phyloP scores from a whole-genome alignment of 2,329 filamentous ascomycete species.

The Colletotrichum liriopes region DNA sequence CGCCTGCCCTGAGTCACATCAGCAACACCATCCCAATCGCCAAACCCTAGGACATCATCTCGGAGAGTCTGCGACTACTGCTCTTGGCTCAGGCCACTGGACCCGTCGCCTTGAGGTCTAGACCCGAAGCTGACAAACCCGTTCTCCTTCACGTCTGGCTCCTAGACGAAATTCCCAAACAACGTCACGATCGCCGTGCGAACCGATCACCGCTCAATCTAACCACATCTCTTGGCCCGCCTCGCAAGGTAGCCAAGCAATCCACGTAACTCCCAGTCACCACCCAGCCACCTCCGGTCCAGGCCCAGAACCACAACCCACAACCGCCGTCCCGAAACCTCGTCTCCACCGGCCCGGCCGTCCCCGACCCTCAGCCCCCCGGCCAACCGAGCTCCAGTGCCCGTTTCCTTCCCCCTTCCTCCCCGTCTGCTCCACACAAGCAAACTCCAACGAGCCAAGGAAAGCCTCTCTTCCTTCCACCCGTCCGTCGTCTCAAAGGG shows the following conservation, averaged over 20 bases:
- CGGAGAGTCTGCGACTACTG: not conserved
- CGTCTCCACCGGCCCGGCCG: not conserved
- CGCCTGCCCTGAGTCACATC: not conserved
- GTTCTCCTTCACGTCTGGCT: not conserved
- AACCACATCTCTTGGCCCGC: not conserved
- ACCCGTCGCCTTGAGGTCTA: not conserved
- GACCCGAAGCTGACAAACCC: not conserved
- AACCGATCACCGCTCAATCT: not conserved
- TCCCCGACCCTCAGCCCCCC: not conserved
- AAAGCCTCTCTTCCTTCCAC: not conserved
- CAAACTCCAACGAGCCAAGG: not conserved
- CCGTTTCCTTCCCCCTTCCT: not conserved
- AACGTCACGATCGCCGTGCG: not conserved
- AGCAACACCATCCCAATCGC: not conserved
- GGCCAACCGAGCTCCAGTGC: not conserved
- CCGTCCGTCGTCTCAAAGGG: not conserved
- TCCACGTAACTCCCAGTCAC: not conserved
- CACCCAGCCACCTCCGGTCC: not conserved
- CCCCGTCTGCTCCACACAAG: not conserved
- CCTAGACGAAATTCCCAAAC: not conserved
- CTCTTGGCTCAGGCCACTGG: not conserved
- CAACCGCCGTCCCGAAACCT: not conserved
- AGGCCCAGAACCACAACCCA: not conserved
- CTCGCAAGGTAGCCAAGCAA: not conserved
- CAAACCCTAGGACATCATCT: not conserved